These are phyloP conservation scores for Blastobotrys malaysiensis DNA, from an alignment of 1,139 yeast species.

Conservation along the genomic window DNA sequence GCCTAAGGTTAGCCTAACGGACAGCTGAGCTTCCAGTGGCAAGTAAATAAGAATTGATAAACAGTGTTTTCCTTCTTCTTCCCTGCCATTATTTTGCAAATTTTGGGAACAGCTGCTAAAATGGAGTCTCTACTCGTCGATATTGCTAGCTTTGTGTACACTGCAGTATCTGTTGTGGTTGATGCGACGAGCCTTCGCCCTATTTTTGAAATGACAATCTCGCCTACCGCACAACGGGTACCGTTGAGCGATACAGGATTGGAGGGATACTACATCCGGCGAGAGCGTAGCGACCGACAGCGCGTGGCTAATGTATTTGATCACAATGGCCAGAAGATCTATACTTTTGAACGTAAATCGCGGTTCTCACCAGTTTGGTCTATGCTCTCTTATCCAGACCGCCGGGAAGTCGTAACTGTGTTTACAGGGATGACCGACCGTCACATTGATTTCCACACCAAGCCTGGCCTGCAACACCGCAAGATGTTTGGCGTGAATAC, in stretches of 20 bases:
- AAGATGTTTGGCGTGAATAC: constrained; percentile 16
- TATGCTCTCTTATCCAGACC: constrained; percentile 41
- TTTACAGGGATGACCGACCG: constrained; percentile 45
- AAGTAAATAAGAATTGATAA: too few relatives aligned
- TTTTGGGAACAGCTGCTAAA: neutral
- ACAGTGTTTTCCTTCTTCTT: neutral
- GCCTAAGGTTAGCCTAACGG: too few relatives aligned
- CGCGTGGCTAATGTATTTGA: constrained; percentile 47
- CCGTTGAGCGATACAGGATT: constrained; percentile 33
- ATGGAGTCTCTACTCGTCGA: neutral
- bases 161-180: neutral
- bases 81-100: neutral
- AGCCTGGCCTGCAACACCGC: constrained; percentile 44
- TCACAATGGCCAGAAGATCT: constrained; percentile 41
- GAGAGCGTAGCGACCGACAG: constrained; percentile 44
- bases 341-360: constrained; percentile 49
- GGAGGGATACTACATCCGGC: constrained; percentile 42
- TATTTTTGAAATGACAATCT: constrained; percentile 1
- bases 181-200: constrained; percentile 1
- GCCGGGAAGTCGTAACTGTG: constrained; percentile 48
- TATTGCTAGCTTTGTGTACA: neutral
- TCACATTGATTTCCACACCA: constrained; percentile 47
- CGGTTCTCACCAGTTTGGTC: constrained; percentile 50
- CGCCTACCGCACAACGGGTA: constrained; percentile 11
- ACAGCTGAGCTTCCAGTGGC: too few relatives aligned